Conservation (phyloP, 306 rosid genomes). For the Oemleria cerasiformis region DNA sequence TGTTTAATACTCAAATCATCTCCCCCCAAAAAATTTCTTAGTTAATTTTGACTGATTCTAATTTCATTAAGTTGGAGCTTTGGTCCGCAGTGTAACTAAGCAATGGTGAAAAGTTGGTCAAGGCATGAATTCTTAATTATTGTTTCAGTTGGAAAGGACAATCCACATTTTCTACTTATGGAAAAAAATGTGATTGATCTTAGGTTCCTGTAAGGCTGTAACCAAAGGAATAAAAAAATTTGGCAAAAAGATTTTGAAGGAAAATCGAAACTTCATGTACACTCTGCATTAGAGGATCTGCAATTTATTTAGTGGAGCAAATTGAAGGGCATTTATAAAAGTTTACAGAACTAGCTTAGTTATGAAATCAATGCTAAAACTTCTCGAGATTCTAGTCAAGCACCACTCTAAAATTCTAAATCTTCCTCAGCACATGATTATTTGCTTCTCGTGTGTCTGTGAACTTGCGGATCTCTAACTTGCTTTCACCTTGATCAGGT, state of each 20-base stretch:
- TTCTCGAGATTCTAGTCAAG: background rate
- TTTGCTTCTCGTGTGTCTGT: background rate
- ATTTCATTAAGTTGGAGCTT: background rate
- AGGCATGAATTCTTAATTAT: background rate
- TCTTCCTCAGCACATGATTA: background rate
- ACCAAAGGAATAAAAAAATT: background rate
- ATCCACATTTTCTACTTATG: background rate
- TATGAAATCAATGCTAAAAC: background rate
- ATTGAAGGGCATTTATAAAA: background rate
- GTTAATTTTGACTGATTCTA: background rate
- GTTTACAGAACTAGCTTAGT: background rate
- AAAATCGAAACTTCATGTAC: background rate
- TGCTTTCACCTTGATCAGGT: slow-evolving; percentile 40
- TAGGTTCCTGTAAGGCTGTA: background rate
- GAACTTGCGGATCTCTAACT: slow-evolving; percentile 13
- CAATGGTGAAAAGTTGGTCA: background rate
- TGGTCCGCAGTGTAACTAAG: background rate
- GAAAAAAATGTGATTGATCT: background rate
- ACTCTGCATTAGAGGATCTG: background rate
- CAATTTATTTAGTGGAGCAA: too few relatives aligned
- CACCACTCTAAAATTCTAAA: background rate
- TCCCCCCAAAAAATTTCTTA: background rate
- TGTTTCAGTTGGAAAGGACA: background rate
- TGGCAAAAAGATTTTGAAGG: background rate
- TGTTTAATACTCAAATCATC: background rate